phyloP scores from a whole-genome alignment of 2,329 filamentous ascomycete species.

The Fusarium heterosporum region DNA sequence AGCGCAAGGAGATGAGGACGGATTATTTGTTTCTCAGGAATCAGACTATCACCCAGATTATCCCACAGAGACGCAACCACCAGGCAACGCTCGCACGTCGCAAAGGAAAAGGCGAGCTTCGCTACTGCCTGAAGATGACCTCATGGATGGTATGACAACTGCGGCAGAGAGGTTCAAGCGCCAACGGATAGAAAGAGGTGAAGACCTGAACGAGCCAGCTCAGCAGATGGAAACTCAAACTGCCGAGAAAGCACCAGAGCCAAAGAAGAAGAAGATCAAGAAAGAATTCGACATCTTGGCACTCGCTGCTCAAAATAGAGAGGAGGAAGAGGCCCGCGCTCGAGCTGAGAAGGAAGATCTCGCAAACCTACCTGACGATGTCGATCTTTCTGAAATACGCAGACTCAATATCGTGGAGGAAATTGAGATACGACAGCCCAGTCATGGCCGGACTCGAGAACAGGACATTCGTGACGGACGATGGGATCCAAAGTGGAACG shows the following conservation, averaged over 20 bases:
- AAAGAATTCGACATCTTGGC: slow-evolving; percentile 77
- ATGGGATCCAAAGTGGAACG: slow-evolving; percentile 94
- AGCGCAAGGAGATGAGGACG: slow-evolving; percentile 50
- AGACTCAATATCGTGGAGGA: slow-evolving; percentile 81
- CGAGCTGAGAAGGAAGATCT: slow-evolving; percentile 65
- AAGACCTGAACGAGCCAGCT: slow-evolving; percentile 55
- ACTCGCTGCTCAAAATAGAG: slow-evolving; percentile 68
- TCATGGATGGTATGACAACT: slow-evolving; percentile 80
- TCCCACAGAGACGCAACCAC: slow-evolving; percentile 37
- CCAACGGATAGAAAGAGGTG: slow-evolving; percentile 73
- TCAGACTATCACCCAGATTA: slow-evolving; percentile 39
- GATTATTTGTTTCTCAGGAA: slow-evolving; percentile 69
- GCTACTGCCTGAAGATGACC: slow-evolving; percentile 61
- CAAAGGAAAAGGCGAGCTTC: slow-evolving; percentile 62
- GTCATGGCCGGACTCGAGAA: slow-evolving; percentile 55
- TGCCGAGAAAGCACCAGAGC: slow-evolving; percentile 27
- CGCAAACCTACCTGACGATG: slow-evolving; percentile 67
- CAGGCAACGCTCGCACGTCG: slow-evolving; percentile 40
- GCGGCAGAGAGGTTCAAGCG: slow-evolving; percentile 82
- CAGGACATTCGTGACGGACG: slow-evolving; percentile 65
- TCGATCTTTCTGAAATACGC: slow-evolving; percentile 79
- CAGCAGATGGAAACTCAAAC: slow-evolving; percentile 44
- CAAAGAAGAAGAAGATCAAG: slow-evolving; percentile 65
- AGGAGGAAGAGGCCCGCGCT: slow-evolving; percentile 74
- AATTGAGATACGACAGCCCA: slow-evolving; percentile 69